phyloP scores from a whole-genome alignment of 768 basidiomycete genomes.

The Xerocomellus dryophilus region DNA sequence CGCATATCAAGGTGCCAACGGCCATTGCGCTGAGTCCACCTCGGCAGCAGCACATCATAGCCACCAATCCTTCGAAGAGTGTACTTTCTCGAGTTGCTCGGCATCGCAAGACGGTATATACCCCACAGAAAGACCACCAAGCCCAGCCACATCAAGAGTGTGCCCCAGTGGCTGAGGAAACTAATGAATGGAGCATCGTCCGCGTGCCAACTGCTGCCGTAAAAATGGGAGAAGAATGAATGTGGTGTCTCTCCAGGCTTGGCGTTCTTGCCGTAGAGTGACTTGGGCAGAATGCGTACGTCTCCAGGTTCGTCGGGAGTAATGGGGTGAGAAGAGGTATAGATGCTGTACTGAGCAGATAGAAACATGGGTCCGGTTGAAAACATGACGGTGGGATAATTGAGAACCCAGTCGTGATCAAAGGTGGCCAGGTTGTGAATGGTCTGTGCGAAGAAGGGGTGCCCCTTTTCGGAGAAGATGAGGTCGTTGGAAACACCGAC shows the following conservation, averaged over 20 bases:
- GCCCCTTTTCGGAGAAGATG: slow-evolving; percentile 82
- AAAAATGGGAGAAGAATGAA: slow-evolving; percentile 95
- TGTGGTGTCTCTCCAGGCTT: slow-evolving; percentile 77
- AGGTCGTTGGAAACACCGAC: slow-evolving; percentile 98
- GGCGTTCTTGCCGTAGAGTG: slow-evolving; percentile 97
- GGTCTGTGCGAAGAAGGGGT: slow-evolving; percentile 89
- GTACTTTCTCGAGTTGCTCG: slow-evolving; percentile 58
- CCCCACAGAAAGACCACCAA: slow-evolving; percentile 69
- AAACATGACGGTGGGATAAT: slow-evolving; percentile 99
- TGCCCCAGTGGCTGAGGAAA: slow-evolving; percentile 89
- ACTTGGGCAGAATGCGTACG: slow-evolving; percentile 90
- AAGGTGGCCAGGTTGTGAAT: slow-evolving; percentile 90
- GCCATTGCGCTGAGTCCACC: slow-evolving; percentile 66
- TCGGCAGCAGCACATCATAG: slow-evolving; percentile 77
- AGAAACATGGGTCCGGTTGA: slow-evolving; percentile 99
- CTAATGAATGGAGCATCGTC: slow-evolving; percentile 98
- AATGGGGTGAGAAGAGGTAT: slow-evolving; percentile 62
- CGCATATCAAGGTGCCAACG: slow-evolving; percentile 71
- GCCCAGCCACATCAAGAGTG: slow-evolving; percentile 82
- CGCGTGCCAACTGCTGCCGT: slow-evolving; percentile 97
- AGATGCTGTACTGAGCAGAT: slow-evolving; percentile 90
- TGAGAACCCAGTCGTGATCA: slow-evolving; percentile 90
- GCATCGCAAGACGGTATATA: slow-evolving; percentile 52
- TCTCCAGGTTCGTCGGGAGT: slow-evolving; percentile 55
- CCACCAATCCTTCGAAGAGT: slow-evolving; percentile 60